phyloP scores from a whole-genome alignment of 176 grass and related monocot genomes.

The Zoysia japonica region DNA sequence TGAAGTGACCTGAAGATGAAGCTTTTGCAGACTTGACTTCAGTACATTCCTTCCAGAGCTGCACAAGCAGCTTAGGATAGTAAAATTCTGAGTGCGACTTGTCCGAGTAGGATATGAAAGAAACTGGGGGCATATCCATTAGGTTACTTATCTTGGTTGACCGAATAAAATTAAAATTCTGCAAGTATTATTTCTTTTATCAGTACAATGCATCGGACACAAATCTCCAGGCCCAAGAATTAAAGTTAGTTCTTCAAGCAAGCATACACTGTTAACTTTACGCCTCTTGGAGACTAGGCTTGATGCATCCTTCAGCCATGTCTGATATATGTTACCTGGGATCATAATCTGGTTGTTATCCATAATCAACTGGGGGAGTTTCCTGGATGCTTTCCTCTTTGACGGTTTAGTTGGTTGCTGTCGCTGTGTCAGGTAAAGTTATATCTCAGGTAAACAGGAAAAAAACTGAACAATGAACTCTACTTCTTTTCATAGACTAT shows the following conservation, averaged over 20 bases:
- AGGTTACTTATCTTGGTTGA: constrained; percentile 55
- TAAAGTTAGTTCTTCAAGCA: neutral
- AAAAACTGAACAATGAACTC: constrained; percentile 12
- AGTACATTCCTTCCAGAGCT: constrained; percentile 68
- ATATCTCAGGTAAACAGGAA: constrained; percentile 31
- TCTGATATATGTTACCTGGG: constrained; percentile 68
- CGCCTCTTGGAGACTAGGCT: constrained; percentile 63
- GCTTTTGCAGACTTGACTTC: constrained; percentile 34
- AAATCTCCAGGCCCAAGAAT: neutral
- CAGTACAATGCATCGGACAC: constrained; percentile 11
- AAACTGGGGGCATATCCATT: constrained; percentile 64
- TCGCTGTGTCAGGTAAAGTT: constrained; percentile 21
- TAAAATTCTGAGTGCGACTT: constrained; percentile 49
- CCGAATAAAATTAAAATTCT: constrained; percentile 44
- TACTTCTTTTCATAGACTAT: constrained; percentile 3
- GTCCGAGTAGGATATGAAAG: constrained; percentile 53
- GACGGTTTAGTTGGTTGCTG: constrained; percentile 38
- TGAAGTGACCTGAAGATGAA: constrained; percentile 55
- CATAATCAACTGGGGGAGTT: constrained; percentile 38
- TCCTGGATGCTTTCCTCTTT: constrained; percentile 55
- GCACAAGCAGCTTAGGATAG: constrained; percentile 65
- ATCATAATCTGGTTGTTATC: constrained; percentile 70
- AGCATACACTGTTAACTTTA: constrained; percentile 65
- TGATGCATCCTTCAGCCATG: constrained; percentile 79
- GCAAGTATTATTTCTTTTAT: constrained; percentile 41